Conservation (phyloP, 352 stramenopile species). For the Phytophthora lateralis region DNA sequence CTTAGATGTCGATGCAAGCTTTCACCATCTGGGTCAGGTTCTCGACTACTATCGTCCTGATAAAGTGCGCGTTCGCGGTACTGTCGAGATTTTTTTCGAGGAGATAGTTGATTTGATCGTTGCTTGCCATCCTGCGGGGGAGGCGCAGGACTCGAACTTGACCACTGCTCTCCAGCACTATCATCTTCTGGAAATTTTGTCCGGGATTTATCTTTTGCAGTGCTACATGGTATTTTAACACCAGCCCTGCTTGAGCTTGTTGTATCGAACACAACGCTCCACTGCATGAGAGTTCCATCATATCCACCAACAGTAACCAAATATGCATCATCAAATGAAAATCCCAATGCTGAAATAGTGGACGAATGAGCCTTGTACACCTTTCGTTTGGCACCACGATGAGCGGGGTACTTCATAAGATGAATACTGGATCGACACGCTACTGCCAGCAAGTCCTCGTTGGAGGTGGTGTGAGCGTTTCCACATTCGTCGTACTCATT, state of each 20-base stretch:
- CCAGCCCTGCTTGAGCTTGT: neutral
- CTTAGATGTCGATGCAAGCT: neutral
- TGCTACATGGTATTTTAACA: neutral
- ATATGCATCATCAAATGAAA: constrained; percentile 54
- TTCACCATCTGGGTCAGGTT: neutral
- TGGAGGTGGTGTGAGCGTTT: constrained; percentile 3
- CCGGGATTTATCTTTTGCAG: neutral
- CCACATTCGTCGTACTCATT: neutral
- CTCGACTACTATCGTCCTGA: constrained; percentile 7
- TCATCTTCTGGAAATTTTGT: constrained; percentile 6
- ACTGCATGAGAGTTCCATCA: constrained; percentile 67
- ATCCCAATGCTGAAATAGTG: constrained; percentile 51
- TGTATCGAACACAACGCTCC: constrained; percentile 26
- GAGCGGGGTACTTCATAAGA: constrained; percentile 57
- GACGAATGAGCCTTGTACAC: constrained; percentile 55
- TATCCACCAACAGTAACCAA: constrained; percentile 62
- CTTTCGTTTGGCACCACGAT: constrained; percentile 45
- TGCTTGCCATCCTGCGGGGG: constrained; percentile 21
- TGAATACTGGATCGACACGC: constrained; percentile 54
- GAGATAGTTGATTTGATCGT: constrained; percentile 30
- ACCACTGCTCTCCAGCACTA: constrained; percentile 2
- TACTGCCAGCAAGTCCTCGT: constrained; percentile 56
- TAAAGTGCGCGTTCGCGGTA: constrained; percentile 38
- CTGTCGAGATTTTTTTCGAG: constrained; percentile 37
- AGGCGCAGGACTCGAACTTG: constrained; percentile 16